These are phyloP conservation scores for Neurospora sp. DNA, from an alignment of 495 filamentous ascomycete species.

Conservation along the genomic window DNA sequence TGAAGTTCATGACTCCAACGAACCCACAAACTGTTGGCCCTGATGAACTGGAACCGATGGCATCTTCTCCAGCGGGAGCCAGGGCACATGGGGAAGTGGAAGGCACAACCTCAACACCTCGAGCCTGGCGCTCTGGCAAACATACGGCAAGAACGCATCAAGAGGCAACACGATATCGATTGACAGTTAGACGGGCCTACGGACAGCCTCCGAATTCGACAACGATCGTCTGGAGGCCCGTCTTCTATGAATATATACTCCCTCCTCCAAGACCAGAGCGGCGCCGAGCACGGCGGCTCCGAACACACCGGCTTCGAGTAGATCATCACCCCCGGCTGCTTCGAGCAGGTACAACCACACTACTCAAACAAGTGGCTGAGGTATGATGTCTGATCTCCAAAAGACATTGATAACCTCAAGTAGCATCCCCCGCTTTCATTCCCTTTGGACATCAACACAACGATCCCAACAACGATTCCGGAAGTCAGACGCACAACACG, in stretches of 20 bases:
- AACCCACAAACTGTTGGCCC: background rate
- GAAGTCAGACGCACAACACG: background rate
- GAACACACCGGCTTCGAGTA: slow-evolving; percentile 10
- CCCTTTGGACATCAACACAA: background rate
- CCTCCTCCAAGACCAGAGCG: slow-evolving; percentile 25
- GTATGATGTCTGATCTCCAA: background rate
- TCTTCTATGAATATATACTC: slow-evolving; percentile 32
- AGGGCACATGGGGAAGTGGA: background rate
- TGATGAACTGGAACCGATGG: background rate
- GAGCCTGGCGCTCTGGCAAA: background rate
- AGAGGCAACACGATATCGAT: slow-evolving; percentile 96
- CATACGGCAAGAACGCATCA: slow-evolving; percentile 56
- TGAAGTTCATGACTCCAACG: background rate
- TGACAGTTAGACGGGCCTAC: slow-evolving; percentile 62
- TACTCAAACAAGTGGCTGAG: background rate
- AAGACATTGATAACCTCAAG: background rate
- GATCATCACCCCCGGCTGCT: slow-evolving; percentile 11
- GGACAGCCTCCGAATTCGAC: slow-evolving; percentile 36
- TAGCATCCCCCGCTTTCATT: background rate
- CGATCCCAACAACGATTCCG: background rate
- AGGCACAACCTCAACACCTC: background rate
- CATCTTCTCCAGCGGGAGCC: background rate
- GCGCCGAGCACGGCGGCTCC: slow-evolving; percentile 16
- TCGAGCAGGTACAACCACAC: slow-evolving; percentile 10
- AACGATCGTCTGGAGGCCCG: slow-evolving; percentile 42